A percentile compares a stretch with the other conserved stretches of the same genome.
These are phyloP conservation scores for Colletotrichum chrysophilum DNA, from an alignment of 2,329 filamentous ascomycete genomes.

Conservation along the genomic window DNA sequence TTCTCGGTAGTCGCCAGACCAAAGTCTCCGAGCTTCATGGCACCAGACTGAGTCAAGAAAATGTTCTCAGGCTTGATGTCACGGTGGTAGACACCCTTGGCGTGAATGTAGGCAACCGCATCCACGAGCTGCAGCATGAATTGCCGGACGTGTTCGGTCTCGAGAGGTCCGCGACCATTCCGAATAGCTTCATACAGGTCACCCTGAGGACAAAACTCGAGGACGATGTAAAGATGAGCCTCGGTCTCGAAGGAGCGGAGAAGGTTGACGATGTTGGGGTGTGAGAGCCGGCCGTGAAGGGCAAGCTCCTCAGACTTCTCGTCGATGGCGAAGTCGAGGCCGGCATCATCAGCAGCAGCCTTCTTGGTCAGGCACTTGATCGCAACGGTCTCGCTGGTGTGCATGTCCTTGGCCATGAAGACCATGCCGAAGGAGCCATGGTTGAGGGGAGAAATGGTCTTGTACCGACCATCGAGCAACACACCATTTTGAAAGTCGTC, in stretches of 20 bases:
- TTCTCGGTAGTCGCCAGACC: conserved; percentile 87
- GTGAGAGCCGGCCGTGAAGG: conserved; percentile 79
- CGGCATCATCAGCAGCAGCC: conserved; percentile 63
- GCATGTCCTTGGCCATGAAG: conserved; percentile 84
- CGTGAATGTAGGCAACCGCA: conserved; percentile 89
- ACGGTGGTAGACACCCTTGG: conserved; percentile 90
- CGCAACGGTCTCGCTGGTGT: conserved; percentile 81
- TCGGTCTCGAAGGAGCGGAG: conserved; percentile 91
- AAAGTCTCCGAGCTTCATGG: conserved; percentile 97
- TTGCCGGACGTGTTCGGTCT: conserved; percentile 94
- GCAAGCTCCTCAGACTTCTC: conserved; percentile 82
- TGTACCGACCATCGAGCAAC: conserved; percentile 86
- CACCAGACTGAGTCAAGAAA: conserved; percentile 84
- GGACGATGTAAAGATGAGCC: conserved; percentile 86
- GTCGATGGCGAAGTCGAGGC: conserved; percentile 74
- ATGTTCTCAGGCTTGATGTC: conserved; percentile 99
- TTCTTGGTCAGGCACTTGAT: conserved; percentile 96
- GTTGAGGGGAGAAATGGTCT: conserved; percentile 92
- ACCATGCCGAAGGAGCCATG: conserved; percentile 99
- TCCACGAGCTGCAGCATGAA: conserved; percentile 96
- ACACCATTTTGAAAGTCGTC: conserved; percentile 80
- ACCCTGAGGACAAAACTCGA: conserved; percentile 94
- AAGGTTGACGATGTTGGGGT: conserved; percentile 94
- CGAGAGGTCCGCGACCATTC: conserved; percentile 82
- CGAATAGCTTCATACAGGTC: conserved; percentile 98